Evolutionary conservation across 2,329 filamentous ascomycete genomes (phyloP).

Genomic region (Calonectria fujianensis): DNA sequence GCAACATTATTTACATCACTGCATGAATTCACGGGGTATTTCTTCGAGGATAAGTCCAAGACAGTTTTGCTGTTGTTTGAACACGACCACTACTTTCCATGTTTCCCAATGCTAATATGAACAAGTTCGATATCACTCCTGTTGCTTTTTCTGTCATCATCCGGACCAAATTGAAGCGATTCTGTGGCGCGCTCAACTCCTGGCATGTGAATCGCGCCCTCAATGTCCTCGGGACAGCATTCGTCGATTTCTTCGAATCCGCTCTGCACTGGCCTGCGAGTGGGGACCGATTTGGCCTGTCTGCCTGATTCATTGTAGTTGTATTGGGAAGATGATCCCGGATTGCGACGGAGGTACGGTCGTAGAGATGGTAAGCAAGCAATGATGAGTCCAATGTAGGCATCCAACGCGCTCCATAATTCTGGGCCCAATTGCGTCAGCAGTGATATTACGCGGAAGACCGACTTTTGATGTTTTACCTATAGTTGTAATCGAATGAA

Average conservation of each 20-base stretch:
- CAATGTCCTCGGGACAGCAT: neutral
- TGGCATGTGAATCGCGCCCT: neutral
- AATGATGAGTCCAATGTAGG: slow-evolving; percentile 19
- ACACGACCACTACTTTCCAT: neutral
- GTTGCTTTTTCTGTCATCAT: slow-evolving; percentile 9
- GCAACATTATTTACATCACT: neutral
- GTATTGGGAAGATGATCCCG: slow-evolving; percentile 1
- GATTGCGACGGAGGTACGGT: neutral
- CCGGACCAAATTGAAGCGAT: neutral
- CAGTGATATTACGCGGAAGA: no score
- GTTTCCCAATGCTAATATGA: neutral
- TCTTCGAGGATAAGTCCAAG: no score
- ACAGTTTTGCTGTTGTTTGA: neutral
- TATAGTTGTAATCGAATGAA: slow-evolving; percentile 13
- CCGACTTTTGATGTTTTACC: neutral
- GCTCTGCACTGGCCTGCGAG: slow-evolving; percentile 1
- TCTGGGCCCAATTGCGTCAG: neutral
- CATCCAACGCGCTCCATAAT: slow-evolving; percentile 12
- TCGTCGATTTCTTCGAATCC: slow-evolving; percentile 16
- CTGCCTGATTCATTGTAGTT: slow-evolving; percentile 7
- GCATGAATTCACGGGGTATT: no score
- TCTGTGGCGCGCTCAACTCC: neutral
- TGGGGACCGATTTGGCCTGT: neutral
- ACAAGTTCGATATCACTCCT: slow-evolving; percentile 14
- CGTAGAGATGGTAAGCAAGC: slow-evolving; percentile 1